Evolutionary conservation across 192 early-diverging fungal genomes (phyloP), one percentile per base, ranked within the genome.

Genomic region (Haplosporangium gracile): DNA sequence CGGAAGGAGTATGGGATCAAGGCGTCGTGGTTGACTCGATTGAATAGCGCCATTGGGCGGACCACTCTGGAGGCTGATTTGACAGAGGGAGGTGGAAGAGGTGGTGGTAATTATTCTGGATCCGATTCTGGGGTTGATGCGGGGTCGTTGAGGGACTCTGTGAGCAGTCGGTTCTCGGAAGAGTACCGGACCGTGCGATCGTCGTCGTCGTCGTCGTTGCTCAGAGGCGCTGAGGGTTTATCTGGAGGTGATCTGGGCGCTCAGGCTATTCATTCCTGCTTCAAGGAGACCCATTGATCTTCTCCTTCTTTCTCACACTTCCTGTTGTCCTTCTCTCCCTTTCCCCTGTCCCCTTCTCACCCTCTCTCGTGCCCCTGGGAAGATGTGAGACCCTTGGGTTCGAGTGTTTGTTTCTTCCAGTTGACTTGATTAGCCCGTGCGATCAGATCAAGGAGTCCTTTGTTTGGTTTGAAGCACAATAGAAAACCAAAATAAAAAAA

Each of bases 1-100:
- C 73, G 55, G 45, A 76, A 76, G 24, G 78, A 80, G 69, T 85
- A 77, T 60, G 75, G 75, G 26, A 79, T 85, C 43, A 85, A 76
- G 47, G 68, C 78, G 3, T 80, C 70, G 11, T 85, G 83, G 83
- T 34, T 85, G 7, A 45, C 83, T 10, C 74, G 83, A 3, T 45
- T 85, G 78, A 85, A 74, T 53, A 73, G 63, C 36, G 83, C 77
- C 5, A 76, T 79, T 42, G 83, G 78, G 11, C 29, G 20, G 39
- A 79, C 78, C 0, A 55, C 47, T 24, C 2, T 10, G 10, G 34
- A 32, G 32, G 65, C 60, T 16, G 10, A 11, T n/a, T 42, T 22
- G 20, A 34, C 32, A 16, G 26, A 15, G 16, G 60, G 15, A 20
- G 38, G 22, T n/a, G 6, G 32, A 22, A 22, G n/a, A 26, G 60